A percentile compares a stretch with the other conserved stretches of the same genome.
These are phyloP conservation scores for Pseudogymnoascus sp. DNA, from an alignment of 2,329 filamentous ascomycete genomes.

Conservation along the genomic window DNA sequence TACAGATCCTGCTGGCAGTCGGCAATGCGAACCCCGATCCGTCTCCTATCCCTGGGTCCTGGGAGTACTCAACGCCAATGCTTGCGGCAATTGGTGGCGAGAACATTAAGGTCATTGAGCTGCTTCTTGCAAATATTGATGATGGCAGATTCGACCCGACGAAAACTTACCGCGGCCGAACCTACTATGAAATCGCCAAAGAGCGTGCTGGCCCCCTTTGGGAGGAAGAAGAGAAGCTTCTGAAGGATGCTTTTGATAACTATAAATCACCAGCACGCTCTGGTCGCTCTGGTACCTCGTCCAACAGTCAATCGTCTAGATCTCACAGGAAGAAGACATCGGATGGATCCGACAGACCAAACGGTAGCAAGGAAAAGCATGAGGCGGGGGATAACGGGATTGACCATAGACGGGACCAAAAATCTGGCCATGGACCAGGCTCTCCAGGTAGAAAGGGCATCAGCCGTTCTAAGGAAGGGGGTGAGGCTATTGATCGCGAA, in stretches of 20 bases:
- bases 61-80: conserved; percentile 83
- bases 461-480: background rate
- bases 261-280: conserved; percentile 33
- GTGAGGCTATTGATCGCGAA: background rate
- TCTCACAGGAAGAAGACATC: conserved; percentile 1
- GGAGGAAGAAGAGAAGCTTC: conserved; percentile 75
- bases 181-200: conserved; percentile 81
- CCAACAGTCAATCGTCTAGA: background rate
- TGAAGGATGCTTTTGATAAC: conserved; percentile 68
- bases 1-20: conserved; percentile 37
- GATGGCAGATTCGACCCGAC: conserved; percentile 67
- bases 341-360: background rate
- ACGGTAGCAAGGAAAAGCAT: background rate
- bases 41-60: conserved; percentile 46
- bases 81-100: conserved; percentile 85
- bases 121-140: conserved; percentile 64
- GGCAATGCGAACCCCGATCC: conserved; percentile 58
- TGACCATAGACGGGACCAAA: background rate
- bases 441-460: background rate
- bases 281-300: background rate
- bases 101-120: conserved; percentile 74
- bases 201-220: conserved; percentile 78
- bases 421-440: background rate
- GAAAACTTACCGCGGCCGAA: conserved; percentile 61
- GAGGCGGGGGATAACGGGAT: background rate